These are phyloP conservation scores for Lachancea lanzarotensis DNA, from an alignment of 805 yeast species.

Conservation along the genomic window DNA sequence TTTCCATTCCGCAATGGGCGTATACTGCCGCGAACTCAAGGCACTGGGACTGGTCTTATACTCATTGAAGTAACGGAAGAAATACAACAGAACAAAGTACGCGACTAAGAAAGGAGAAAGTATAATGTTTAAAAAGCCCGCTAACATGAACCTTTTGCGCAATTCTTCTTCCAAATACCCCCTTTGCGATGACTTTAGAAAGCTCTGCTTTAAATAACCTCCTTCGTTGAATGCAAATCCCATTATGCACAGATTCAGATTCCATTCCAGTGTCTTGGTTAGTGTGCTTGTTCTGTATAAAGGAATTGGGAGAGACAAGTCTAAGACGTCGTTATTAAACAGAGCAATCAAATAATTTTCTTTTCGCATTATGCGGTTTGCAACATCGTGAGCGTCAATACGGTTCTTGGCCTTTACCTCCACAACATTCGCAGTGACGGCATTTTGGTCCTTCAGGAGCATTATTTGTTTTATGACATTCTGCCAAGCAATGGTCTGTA, in stretches of 20 bases:
- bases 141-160: slow-evolving; percentile 72
- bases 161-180: slow-evolving; percentile 62
- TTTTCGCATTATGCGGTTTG: slow-evolving; percentile 90
- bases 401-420: slow-evolving; percentile 67
- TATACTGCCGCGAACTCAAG: slow-evolving; percentile 77
- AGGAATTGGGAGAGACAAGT: slow-evolving; percentile 55
- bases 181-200: slow-evolving; percentile 66
- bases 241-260: slow-evolving; percentile 76
- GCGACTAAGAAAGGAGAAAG: slow-evolving; percentile 81
- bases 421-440: slow-evolving; percentile 41
- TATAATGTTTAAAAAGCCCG: slow-evolving; percentile 76
- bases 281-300: slow-evolving; percentile 39
- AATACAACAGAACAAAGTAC: slow-evolving; percentile 76
- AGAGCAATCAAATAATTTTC: slow-evolving; percentile 92
- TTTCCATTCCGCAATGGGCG: slow-evolving; percentile 94
- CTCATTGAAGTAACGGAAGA: slow-evolving; percentile 88
- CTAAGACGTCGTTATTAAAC: slow-evolving; percentile 69
- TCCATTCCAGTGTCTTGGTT: slow-evolving; percentile 93
- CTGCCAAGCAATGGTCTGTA: slow-evolving; percentile 93
- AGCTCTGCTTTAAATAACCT: slow-evolving; percentile 70
- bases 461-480: slow-evolving; percentile 71
- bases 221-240: slow-evolving; percentile 78
- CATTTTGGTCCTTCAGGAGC: slow-evolving; percentile 72
- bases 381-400: slow-evolving; percentile 88
- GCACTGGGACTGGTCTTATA: slow-evolving; percentile 82